These are phyloP conservation scores for Epichloe sp. DNA, from an alignment of 2,329 filamentous ascomycete genomes.

Conservation along the genomic window DNA sequence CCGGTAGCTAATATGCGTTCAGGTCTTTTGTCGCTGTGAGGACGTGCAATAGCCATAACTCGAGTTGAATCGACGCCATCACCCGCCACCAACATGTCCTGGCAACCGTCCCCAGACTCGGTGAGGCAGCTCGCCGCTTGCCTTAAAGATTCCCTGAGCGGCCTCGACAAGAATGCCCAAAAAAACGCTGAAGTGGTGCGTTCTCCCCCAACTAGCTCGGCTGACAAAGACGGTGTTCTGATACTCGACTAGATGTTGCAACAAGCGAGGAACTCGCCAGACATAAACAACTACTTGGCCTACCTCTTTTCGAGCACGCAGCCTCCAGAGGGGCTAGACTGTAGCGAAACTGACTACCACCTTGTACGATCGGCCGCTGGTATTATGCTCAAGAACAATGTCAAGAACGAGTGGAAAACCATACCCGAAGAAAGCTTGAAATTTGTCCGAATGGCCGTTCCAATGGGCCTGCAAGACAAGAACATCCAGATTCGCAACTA, in stretches of 20 bases:
- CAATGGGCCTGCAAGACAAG: slow-evolving; percentile 68
- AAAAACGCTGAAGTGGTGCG: slow-evolving; percentile 82
- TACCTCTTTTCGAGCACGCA: slow-evolving; percentile 70
- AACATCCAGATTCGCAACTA: slow-evolving; percentile 75
- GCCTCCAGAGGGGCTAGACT: slow-evolving; percentile 45
- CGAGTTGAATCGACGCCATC: neutral
- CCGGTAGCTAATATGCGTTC: neutral
- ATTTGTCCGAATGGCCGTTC: slow-evolving; percentile 68
- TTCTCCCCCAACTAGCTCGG: neutral
- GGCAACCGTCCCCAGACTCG: slow-evolving; percentile 81
- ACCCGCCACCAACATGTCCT: slow-evolving; percentile 52
- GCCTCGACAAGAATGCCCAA: slow-evolving; percentile 64
- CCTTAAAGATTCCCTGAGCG: slow-evolving; percentile 84
- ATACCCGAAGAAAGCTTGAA: slow-evolving; percentile 61
- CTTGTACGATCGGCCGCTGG: slow-evolving; percentile 76
- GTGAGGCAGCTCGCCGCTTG: slow-evolving; percentile 80
- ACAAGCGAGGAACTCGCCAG: slow-evolving; percentile 76
- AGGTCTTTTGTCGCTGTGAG: neutral
- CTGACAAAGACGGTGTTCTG: slow-evolving; percentile 1
- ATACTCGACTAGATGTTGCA: slow-evolving; percentile 61
- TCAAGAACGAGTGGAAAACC: slow-evolving; percentile 60
- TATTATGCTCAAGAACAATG: slow-evolving; percentile 92
- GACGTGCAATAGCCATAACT: neutral
- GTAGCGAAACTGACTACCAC: slow-evolving; percentile 50
- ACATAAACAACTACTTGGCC: slow-evolving; percentile 94